Conservation (phyloP, 192 early-diverging fungal genomes). For the Umbelopsis isabellina region DNA sequence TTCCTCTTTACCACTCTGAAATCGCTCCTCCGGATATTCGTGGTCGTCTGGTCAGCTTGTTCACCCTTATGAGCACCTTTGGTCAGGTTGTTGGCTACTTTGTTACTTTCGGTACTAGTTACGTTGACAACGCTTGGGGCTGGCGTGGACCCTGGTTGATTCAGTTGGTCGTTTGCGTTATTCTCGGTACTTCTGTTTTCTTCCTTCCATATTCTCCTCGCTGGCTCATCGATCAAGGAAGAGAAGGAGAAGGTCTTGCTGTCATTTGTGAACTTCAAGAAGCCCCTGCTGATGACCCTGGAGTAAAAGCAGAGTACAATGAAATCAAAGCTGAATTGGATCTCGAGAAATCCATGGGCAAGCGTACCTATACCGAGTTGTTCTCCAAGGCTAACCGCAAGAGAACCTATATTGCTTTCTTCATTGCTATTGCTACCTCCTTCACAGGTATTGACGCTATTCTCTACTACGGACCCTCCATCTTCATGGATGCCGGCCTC, state of each 20-base stretch:
- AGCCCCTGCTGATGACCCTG: conserved; percentile 24
- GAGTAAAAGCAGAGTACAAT: conserved; percentile 64
- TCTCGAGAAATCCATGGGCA: conserved; percentile 60
- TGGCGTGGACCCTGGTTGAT: conserved; percentile 76
- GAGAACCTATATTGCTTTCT: conserved; percentile 65
- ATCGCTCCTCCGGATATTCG: conserved; percentile 83
- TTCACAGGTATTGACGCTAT: conserved; percentile 79
- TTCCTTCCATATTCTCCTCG: conserved; percentile 84
- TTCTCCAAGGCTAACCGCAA: conserved; percentile 55
- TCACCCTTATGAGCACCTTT: conserved; percentile 89
- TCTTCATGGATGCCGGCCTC: conserved; percentile 44
- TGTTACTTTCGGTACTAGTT: conserved; percentile 48
- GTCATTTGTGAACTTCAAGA: conserved; percentile 67
- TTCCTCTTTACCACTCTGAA: conserved; percentile 47
- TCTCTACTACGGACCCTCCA: conserved; percentile 59
- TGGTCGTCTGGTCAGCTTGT: conserved; percentile 80
- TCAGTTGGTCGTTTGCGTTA: conserved; percentile 65
- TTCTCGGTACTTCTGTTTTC: conserved; percentile 61
- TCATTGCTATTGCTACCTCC: conserved; percentile 75
- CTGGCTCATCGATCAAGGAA: conserved; percentile 74
- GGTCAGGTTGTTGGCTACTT: conserved; percentile 69
- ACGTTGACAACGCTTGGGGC: conserved; percentile 35
- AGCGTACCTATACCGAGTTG: conserved; percentile 64
- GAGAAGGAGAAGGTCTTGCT: conserved; percentile 63
- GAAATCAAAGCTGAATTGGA: conserved; percentile 69